These are phyloP conservation scores for Diaporthe velutina DNA, from an alignment of 2,329 filamentous ascomycete species.

Conservation along the genomic window DNA sequence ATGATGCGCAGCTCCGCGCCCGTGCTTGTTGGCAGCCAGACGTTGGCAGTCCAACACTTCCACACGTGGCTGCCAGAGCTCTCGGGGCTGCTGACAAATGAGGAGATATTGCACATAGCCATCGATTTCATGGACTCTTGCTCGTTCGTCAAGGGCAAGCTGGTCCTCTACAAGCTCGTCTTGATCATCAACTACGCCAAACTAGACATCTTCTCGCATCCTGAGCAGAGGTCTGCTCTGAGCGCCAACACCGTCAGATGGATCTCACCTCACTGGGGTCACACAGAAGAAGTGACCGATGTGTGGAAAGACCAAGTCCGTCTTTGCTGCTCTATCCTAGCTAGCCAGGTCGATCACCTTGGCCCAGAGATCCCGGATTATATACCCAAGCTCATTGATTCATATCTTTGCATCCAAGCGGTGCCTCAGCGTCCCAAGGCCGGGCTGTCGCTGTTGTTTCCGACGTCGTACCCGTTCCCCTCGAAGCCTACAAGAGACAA, in stretches of 20 bases:
- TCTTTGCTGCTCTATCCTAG: slow-evolving; percentile 91
- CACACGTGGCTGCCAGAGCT: slow-evolving; percentile 98
- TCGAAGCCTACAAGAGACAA: slow-evolving; percentile 74
- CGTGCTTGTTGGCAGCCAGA: slow-evolving; percentile 92
- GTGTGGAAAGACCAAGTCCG: slow-evolving; percentile 95
- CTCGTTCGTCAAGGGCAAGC: slow-evolving; percentile 86
- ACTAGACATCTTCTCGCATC: slow-evolving; percentile 83
- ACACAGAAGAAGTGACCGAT: slow-evolving; percentile 77
- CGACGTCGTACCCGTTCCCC: slow-evolving; percentile 90
- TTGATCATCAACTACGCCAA: slow-evolving; percentile 93
- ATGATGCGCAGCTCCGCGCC: slow-evolving; percentile 92
- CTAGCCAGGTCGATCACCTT: slow-evolving; percentile 84
- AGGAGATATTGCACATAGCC: slow-evolving; percentile 91
- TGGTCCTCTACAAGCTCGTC: slow-evolving; percentile 91
- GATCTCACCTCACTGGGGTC: slow-evolving; percentile 95
- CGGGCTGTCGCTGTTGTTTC: slow-evolving; percentile 89
- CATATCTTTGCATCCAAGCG: slow-evolving; percentile 82
- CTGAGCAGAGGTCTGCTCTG: slow-evolving; percentile 80
- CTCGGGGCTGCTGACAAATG: slow-evolving; percentile 77
- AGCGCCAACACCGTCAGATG: slow-evolving; percentile 87
- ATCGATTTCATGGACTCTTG: slow-evolving; percentile 96
- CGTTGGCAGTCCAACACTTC: slow-evolving; percentile 94
- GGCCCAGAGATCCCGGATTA: slow-evolving; percentile 88
- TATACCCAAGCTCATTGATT: slow-evolving; percentile 90
- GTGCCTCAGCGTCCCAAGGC: slow-evolving; percentile 66